phyloP scores from a whole-genome alignment of 352 stramenopile genomes.

The Pythium insidiosum region DNA sequence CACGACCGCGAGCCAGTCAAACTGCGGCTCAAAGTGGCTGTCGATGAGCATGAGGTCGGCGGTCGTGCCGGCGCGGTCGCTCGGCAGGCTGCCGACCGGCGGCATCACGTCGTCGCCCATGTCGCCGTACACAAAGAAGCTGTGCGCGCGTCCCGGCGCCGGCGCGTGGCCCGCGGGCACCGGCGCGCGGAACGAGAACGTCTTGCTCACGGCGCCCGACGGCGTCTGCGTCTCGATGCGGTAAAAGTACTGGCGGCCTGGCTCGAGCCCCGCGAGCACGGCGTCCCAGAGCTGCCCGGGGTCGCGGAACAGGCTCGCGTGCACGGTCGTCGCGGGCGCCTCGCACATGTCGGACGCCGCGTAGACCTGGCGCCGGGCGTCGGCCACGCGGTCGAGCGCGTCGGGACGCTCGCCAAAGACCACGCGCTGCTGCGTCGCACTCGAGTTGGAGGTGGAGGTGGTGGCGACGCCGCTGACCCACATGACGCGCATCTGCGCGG shows the following conservation, averaged over 20 bases:
- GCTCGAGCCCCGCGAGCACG: conserved; percentile 8
- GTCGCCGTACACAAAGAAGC: conserved; percentile 67
- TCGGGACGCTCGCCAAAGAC: not conserved
- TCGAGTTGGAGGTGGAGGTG: too few relatives aligned
- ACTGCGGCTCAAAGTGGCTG: conserved; percentile 5
- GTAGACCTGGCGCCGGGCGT: conserved; percentile 5
- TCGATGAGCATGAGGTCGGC: conserved; percentile 20
- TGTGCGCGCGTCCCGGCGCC: conserved; percentile 6
- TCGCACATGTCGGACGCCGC: conserved; percentile 21
- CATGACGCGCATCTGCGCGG: conserved; percentile 13
- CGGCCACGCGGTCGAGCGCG: not conserved
- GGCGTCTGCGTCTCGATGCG: conserved; percentile 3
- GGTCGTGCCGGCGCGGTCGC: conserved; percentile 19
- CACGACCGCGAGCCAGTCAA: conserved; percentile 39
- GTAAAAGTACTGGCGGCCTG: conserved; percentile 16
- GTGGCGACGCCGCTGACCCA: conserved; percentile 9
- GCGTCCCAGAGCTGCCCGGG: conserved; percentile 15
- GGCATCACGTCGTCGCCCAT: conserved; percentile 32
- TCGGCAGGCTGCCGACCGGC: conserved; percentile 2
- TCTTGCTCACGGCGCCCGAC: not conserved
- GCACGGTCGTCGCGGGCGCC: conserved; percentile 11
- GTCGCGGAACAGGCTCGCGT: conserved; percentile 10
- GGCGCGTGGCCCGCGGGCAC: conserved; percentile 4
- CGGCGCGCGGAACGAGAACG: conserved; percentile 16
- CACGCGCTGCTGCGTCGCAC: too few relatives aligned